A percentile compares a stretch with the other conserved stretches of the same genome.
Conservation (phyloP, 179 eudicot genomes). For the Silene noctiflora region DNA sequence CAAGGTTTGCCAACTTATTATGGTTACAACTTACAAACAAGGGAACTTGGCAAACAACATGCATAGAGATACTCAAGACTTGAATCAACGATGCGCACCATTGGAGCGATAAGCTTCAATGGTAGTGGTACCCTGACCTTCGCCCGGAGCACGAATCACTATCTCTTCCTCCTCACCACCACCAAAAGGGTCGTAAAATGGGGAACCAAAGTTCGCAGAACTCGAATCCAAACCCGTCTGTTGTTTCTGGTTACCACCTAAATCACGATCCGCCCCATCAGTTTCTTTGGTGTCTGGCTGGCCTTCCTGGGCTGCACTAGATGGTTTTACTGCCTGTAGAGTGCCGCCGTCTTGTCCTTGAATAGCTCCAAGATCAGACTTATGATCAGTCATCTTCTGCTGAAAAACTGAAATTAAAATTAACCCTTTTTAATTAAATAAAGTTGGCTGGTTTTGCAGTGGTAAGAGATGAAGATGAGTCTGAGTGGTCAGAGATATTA, state of each 20-base stretch:
- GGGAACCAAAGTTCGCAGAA: conserved; percentile 20
- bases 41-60: too few species aligned
- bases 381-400: conserved; percentile 4
- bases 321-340: background rate
- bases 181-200: conserved; percentile 20
- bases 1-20: too few species aligned
- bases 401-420: background rate
- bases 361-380: background rate
- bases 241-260: background rate
- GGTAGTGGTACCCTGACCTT: conserved; percentile 14
- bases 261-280: background rate
- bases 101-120: conserved; percentile 20
- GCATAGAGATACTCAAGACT: background rate
- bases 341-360: background rate
- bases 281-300: background rate
- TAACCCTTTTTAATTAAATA: too few species aligned
- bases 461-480: too few species aligned
- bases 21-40: too few species aligned
- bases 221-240: background rate
- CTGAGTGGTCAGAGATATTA: too few species aligned
- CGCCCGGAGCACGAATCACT: background rate
- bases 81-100: conserved; percentile 17
- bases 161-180: background rate
- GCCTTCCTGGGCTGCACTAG: background rate
- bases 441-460: too few species aligned